Evolutionary conservation across 2,329 filamentous ascomycete genomes (phyloP), one percentile per base, ranked within the genome.

Genomic region (Leptographium lundbergii): DNA sequence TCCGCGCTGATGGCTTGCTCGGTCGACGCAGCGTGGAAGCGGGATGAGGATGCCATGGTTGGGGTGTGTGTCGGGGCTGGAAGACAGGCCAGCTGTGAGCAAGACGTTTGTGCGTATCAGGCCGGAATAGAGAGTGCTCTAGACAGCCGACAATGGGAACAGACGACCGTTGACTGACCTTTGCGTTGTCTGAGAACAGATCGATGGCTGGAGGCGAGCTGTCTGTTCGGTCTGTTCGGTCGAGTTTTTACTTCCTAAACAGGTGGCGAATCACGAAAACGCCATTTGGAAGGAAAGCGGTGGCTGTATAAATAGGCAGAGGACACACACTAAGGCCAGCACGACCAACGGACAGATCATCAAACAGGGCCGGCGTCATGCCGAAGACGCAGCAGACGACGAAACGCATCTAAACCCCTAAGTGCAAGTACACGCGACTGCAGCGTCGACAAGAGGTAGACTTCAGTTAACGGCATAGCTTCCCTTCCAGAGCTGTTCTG

Each of bases 1-100:
- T 99, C 94, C 57, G 85, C 77, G 57, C 84, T 76, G 71, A 96
- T 95, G 67, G 94, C 92, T 66, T 81, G 78, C 60, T 85, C 76
- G 51, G 91, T 91, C 29, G 92, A 91, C 24, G 88, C 72, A 59
- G 90, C 81, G 75, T 96, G 94, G 76, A 80, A 83, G 65, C 75
- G 76, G 56, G 75, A 73, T 19, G 42, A 45, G 25, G 67, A 64
- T 66, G 60, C 72, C 66, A 17, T 42, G 50, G n/a, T 34, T 60
- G 36, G 51, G 19, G 32, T 54, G 24, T 32, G 19, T 22, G 19
- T 14, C n/a, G 13, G 10, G 7, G 10, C 34, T 10, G 10, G 34
- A 11, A 36, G n/a, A n/a, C n/a, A 2, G 34, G 34, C 34, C 34
- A 36, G 10, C 9, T 4, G 34, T 36, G 6, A 13, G 13, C 10